Conservation (phyloP, 1,284 basidiomycete genomes). For the Ceratobasidium sp. region DNA sequence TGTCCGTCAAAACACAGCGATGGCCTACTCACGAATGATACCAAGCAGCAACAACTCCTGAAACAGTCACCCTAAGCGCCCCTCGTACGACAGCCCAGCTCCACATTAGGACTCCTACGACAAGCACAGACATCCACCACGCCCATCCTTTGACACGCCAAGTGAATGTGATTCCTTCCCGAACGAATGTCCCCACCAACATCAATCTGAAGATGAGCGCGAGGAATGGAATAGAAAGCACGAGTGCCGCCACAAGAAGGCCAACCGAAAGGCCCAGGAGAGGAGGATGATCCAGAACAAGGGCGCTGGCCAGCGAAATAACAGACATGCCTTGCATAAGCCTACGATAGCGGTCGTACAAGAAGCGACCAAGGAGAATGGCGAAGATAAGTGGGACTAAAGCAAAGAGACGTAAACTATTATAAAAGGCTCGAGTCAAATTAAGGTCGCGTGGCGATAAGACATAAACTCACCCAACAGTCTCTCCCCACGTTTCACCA, state of each 20-base stretch:
- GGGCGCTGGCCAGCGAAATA: constrained; percentile 77
- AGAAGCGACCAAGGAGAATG: constrained; percentile 71
- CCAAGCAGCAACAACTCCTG: constrained; percentile 89
- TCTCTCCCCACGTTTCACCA: constrained; percentile 77
- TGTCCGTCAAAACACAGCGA: neutral
- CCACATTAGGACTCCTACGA: constrained; percentile 84
- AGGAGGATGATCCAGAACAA: constrained; percentile 81
- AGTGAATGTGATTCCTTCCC: constrained; percentile 55
- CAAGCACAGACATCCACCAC: constrained; percentile 77
- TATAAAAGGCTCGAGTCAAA: neutral
- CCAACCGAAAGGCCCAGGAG: constrained; percentile 81
- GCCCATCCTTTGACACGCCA: constrained; percentile 85
- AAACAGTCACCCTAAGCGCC: constrained; percentile 76
- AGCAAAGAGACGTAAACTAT: constrained; percentile 76
- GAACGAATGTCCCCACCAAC: constrained; percentile 69
- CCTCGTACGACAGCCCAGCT: constrained; percentile 89
- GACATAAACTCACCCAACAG: constrained; percentile 67
- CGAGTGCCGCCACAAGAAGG: constrained; percentile 73
- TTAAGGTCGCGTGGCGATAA: constrained; percentile 6
- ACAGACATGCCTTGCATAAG: constrained; percentile 69
- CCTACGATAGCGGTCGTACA: constrained; percentile 68
- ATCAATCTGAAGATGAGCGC: constrained; percentile 84
- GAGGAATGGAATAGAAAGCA: constrained; percentile 84
- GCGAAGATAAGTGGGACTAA: constrained; percentile 76
- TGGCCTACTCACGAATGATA: constrained; percentile 76